Evolutionary conservation across 192 early-diverging fungal genomes (phyloP), one percentile per base, ranked within the genome.

Genomic region (Phlyctochytrium arcticum): DNA sequence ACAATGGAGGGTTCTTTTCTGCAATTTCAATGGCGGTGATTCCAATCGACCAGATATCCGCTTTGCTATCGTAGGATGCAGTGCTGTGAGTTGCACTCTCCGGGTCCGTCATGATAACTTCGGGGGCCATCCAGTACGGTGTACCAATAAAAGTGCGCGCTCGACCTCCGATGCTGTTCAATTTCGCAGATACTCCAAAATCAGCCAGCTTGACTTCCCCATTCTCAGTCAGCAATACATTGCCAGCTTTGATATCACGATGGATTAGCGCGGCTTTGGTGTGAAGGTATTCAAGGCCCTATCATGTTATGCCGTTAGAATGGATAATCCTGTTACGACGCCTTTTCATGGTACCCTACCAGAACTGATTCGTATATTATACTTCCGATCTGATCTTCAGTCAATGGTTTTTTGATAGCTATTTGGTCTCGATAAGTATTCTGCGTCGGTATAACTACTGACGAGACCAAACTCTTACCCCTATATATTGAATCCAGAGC

Each of bases 1-100:
- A 72, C 15, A 85, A 68, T 12, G 85, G 85, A 6, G 85, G 85
- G 51, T 86, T 84, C 58, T 85, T 85, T 60, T 86, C 83, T 5
- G 85, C 85, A 36, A 86, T 81, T 69, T 86, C 85, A 47, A 86
- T 86, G 8, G 80, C 80, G 2, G 85, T 86, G 70, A 86, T 86
- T 23, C 85, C 85, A 31, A 86, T 84, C 4, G 76, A 80, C 85
- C 85, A 86, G 33, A 86, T 77, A 50, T 86, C 85, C 15, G 85
- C 74, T 53, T 85, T 86, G 30, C 62, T 65, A 62, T 81, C 78
- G 58, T 86, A 86, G 10, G 67, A 71, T 5, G 78, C 82, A 12
- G 54, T 34, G 23, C 32, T 34, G 12, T 68, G 73, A 6, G 74
- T 66, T 10, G 70, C 48, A 36, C 60, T 65, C 30, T 79, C 76